These are phyloP conservation scores for Sporopachydermia quercuum DNA, from an alignment of 805 yeast genomes.

Conservation along the genomic window DNA sequence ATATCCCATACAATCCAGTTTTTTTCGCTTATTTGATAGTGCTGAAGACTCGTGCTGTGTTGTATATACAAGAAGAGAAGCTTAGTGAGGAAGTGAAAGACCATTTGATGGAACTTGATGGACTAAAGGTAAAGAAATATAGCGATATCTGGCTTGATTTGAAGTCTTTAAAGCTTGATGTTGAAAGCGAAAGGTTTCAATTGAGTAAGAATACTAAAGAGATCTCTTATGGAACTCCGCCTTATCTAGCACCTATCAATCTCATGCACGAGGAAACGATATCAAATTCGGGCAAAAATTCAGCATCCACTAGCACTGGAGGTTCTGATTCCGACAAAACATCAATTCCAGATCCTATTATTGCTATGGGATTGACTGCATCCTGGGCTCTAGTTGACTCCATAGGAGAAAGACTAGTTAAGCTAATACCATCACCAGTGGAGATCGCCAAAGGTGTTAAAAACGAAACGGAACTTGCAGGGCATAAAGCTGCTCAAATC, in stretches of 20 bases:
- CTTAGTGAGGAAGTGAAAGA: slow-evolving; percentile 22
- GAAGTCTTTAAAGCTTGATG: slow-evolving; percentile 13
- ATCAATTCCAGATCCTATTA: slow-evolving; percentile 16
- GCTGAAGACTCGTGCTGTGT: slow-evolving; percentile 16
- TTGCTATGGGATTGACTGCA: slow-evolving; percentile 22
- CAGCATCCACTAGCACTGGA: no score
- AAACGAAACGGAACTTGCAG: slow-evolving; percentile 32
- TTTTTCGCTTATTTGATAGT: slow-evolving; percentile 44
- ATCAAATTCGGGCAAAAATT: background rate
- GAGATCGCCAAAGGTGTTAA: slow-evolving; percentile 38
- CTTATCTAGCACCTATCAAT: no score
- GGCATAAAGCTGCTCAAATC: slow-evolving; percentile 37
- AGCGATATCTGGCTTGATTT: slow-evolving; percentile 44
- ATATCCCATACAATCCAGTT: slow-evolving; percentile 57
- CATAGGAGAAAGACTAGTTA: slow-evolving; percentile 20
- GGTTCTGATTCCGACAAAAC: slow-evolving; percentile 9
- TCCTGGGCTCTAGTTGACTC: slow-evolving; percentile 57
- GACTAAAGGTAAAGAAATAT: slow-evolving; percentile 38
- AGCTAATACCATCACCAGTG: slow-evolving; percentile 21
- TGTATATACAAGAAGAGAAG: slow-evolving; percentile 40
- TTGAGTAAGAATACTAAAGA: no score
- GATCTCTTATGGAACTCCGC: no score
- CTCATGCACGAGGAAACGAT: background rate
- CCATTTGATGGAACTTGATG: slow-evolving; percentile 26
- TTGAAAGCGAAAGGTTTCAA: no score